Evolutionary conservation across 345 rosid species (phyloP).

Genomic region (Hirschfeldia incana): DNA sequence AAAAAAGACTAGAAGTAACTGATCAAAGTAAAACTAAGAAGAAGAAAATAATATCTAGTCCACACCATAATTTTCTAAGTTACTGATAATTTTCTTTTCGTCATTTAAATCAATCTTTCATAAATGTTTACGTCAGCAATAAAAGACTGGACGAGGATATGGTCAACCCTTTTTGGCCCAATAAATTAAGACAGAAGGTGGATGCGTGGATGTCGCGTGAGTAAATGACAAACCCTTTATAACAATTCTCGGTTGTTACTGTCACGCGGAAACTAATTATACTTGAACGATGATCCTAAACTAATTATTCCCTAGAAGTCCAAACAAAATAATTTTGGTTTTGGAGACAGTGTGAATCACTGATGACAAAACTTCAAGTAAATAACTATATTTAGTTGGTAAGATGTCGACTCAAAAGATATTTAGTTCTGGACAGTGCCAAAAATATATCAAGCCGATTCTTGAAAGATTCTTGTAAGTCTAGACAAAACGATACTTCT

Average conservation of each 20-base stretch:
- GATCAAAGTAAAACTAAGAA: neutral
- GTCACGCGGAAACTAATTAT: neutral
- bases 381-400: neutral
- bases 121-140: constrained; percentile 3
- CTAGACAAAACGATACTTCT: constrained; percentile 2
- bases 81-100: neutral
- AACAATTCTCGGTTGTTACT: neutral
- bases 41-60: neutral
- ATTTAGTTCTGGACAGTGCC: neutral
- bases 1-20: neutral
- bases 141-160: neutral
- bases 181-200: constrained; percentile 6
- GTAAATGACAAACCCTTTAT: neutral
- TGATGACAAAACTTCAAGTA: neutral
- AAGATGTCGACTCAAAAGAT: constrained; percentile 10
- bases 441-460: neutral
- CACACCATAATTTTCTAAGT: neutral
- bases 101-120: neutral
- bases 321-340: constrained; percentile 10
- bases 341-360: neutral
- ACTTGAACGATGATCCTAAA: neutral
- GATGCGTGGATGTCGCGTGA: constrained; percentile 11
- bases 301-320: neutral
- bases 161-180: constrained; percentile 32
- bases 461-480: neutral